A percentile compares a stretch with the other conserved stretches of the same genome.
Evolutionary conservation across 805 yeast species (phyloP).

Genomic region (Ogataea methanolica): DNA sequence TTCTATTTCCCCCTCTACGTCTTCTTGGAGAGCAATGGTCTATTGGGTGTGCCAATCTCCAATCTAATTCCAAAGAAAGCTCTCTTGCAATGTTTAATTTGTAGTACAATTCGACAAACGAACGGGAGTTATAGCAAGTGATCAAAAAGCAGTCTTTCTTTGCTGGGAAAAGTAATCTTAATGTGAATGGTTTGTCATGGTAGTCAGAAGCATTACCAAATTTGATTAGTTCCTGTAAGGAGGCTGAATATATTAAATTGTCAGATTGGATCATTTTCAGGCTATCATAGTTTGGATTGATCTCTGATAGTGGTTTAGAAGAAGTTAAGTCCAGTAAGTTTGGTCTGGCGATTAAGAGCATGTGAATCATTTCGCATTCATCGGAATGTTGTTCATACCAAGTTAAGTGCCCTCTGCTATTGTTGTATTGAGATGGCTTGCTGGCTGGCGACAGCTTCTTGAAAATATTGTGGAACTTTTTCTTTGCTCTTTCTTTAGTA

Average conservation of each 20-base stretch:
- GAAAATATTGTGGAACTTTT: neutral
- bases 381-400: slow-evolving; percentile 5
- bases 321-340: slow-evolving; percentile 8
- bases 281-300: neutral
- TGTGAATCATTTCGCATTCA: slow-evolving; percentile 8
- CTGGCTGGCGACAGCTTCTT: neutral
- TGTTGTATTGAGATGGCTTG: neutral
- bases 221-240: slow-evolving; percentile 27
- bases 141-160: slow-evolving; percentile 23
- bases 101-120: slow-evolving; percentile 26
- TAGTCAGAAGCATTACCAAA: slow-evolving; percentile 31
- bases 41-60: slow-evolving; percentile 19
- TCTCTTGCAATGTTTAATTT: slow-evolving; percentile 30
- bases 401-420: neutral
- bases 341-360: slow-evolving; percentile 9
- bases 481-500: neutral
- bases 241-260: slow-evolving; percentile 12
- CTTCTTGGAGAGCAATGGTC: slow-evolving; percentile 30
- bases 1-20: slow-evolving; percentile 6
- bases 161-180: slow-evolving; percentile 25
- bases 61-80: slow-evolving; percentile 29
- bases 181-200: slow-evolving; percentile 25
- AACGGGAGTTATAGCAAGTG: slow-evolving; percentile 24
- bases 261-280: slow-evolving; percentile 7
- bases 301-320: slow-evolving; percentile 1